A percentile compares a stretch with the other conserved stretches of the same genome.
Conservation (phyloP, 345 rosid species). For the Pistacia vera region DNA sequence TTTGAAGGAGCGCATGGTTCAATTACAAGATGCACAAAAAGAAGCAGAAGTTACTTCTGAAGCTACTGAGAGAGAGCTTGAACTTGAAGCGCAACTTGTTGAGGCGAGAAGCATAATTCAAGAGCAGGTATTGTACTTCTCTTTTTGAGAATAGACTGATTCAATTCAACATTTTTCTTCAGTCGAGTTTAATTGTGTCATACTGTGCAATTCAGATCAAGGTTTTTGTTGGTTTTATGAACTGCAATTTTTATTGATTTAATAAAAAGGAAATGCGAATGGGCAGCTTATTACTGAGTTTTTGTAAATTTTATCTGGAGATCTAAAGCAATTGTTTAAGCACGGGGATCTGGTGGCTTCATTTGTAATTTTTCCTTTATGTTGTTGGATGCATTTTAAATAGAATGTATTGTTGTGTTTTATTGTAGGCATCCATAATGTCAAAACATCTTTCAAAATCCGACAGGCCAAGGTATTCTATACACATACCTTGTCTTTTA, state of each 20-base stretch:
- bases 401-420: constrained; percentile 3
- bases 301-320: background rate
- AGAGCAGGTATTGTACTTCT: constrained; percentile 71
- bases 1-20: constrained; percentile 75
- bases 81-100: constrained; percentile 98
- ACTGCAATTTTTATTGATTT: constrained; percentile 2
- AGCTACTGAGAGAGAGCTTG: constrained; percentile 97
- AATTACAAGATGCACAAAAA: constrained; percentile 90
- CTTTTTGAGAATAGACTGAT: background rate
- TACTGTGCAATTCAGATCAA: background rate
- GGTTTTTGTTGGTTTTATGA: background rate
- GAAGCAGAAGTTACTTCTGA: constrained; percentile 88
- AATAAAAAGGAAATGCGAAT: background rate
- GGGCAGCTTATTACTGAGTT: background rate
- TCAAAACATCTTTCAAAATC: constrained; percentile 83
- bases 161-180: background rate
- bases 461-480: constrained; percentile 70
- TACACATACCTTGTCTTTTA: constrained; percentile 1
- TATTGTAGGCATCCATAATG: constrained; percentile 87
- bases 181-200: background rate
- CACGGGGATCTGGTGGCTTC: background rate
- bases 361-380: background rate
- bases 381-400: constrained; percentile 7
- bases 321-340: background rate
- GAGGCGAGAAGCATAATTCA: constrained; percentile 98